A percentile compares a stretch with the other conserved stretches of the same genome.
These are phyloP conservation scores for Ophidiomyces ophidiicola DNA, from an alignment of 2,329 filamentous ascomycete genomes.

Conservation along the genomic window DNA sequence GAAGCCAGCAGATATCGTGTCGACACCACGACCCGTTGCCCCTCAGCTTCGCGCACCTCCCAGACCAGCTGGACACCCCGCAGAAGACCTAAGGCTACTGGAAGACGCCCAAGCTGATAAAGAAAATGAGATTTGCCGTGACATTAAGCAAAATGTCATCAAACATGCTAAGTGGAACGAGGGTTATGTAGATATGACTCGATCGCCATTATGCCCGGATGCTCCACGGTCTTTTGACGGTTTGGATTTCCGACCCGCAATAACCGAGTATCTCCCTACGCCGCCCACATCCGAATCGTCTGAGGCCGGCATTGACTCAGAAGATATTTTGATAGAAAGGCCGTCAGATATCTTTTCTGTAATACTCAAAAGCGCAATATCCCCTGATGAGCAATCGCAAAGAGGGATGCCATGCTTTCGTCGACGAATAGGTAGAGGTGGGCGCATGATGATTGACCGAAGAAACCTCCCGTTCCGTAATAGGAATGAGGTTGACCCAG, in stretches of 20 bases:
- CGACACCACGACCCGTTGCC: conserved; percentile 49
- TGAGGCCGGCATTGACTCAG: conserved; percentile 31
- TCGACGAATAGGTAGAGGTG: conserved; percentile 70
- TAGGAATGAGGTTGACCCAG: conserved; percentile 36
- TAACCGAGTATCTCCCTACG: conserved; percentile 51
- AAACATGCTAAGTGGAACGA: conserved; percentile 89
- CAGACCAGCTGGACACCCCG: conserved; percentile 59
- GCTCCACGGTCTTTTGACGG: conserved; percentile 48
- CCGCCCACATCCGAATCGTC: conserved; percentile 39
- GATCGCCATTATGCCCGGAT: conserved; percentile 69
- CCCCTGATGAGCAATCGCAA: conserved; percentile 32
- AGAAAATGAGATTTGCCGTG: conserved; percentile 64
- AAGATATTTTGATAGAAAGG: conserved; percentile 28
- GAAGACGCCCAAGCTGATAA: conserved; percentile 69
- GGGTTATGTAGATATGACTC: conserved; percentile 76
- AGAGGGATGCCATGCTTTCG: conserved; percentile 55
- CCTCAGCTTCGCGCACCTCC: conserved; percentile 57
- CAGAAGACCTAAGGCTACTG: conserved; percentile 66
- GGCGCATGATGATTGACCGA: conserved; percentile 79
- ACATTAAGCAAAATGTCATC: conserved; percentile 75
- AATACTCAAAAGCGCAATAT: conserved; percentile 31
- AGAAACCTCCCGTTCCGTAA: conserved; percentile 50
- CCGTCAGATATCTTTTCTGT: conserved; percentile 26
- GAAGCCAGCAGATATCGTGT: conserved; percentile 49
- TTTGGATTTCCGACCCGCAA: conserved; percentile 53